Evolutionary conservation across 148 eudicot species (phyloP), one percentile per base, ranked within the genome.

Genomic region (Chenopodium berlandieri): DNA sequence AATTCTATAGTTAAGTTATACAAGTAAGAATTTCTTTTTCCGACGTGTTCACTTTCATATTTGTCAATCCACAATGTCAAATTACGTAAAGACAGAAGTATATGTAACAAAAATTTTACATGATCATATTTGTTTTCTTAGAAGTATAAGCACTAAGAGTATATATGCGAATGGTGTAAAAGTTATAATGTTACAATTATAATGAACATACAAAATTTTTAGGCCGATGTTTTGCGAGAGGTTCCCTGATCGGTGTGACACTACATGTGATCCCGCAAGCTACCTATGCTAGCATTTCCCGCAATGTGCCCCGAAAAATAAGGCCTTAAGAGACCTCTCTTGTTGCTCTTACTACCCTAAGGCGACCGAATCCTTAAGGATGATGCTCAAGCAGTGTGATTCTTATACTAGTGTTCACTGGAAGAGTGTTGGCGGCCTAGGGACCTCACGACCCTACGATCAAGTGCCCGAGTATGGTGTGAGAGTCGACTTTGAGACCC

Each of bases 271-370:
- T 79, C 92, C 89, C 12, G 81, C 97, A 48, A 94, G 98, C 68
- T 91, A 89, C 78, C 86, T 96, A 16, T 96, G 99, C 80, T 80
- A 95, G 25, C 91, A 94, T 75, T 80, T 93, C 79, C 99, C 99
- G 0, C 86, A 87, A 25, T 96, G 99, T 78, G 84, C 75, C 3
- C 82, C 86, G 0, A 16, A 63, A 83, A 74, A 48, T 7, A 74
- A 74, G 63, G 78, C 54, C 56, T 46, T 76, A 77, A 71, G 83
- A 5, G 86, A 80, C 71, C 75, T 77, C n/a, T 85, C 92, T 7
- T 96, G 99, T 56, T 96, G 99, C 81, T 92, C 98, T 4, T 96
- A 96, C 75, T 91, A 88, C 62, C 99, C 99, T 1, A 94, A 90
- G 82, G 95, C 94, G 17, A 92, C 93, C 0, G 94, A 85, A 76